Conservation (phyloP, 2,329 filamentous ascomycete species). For the Tolypocladium endophyticum region DNA sequence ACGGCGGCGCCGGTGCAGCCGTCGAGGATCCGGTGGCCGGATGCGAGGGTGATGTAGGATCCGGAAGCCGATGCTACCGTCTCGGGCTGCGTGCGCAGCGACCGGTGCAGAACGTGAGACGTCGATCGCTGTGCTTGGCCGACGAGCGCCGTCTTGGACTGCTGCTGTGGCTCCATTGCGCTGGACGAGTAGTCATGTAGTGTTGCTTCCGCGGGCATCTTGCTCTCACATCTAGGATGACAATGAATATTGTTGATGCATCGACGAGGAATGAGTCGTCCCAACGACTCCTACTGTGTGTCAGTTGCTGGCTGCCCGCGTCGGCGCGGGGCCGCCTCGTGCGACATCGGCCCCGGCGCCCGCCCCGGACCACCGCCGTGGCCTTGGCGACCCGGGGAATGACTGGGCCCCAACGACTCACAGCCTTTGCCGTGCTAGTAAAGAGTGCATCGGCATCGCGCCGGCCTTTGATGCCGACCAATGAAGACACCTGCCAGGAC, state of each 20-base stretch:
- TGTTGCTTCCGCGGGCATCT: background rate
- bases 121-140: conserved; percentile 1
- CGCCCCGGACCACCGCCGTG: background rate
- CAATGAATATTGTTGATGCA: background rate
- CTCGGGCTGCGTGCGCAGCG: conserved; percentile 15
- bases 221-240: background rate
- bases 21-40: conserved; percentile 46
- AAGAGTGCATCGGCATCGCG: background rate
- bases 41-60: conserved; percentile 20
- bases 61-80: conserved; percentile 32
- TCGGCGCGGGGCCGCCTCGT: background rate
- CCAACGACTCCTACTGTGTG: background rate
- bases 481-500: background rate
- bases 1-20: conserved; percentile 59
- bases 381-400: background rate
- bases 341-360: background rate
- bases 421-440: too few species aligned
- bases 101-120: conserved; percentile 21
- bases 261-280: background rate
- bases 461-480: background rate
- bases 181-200: background rate
- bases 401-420: background rate
- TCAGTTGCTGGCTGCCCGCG: background rate
- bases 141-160: background rate
- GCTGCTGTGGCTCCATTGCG: background rate